phyloP scores from a whole-genome alignment of 352 stramenopile species.

The Pythium vanterpoolii region DNA sequence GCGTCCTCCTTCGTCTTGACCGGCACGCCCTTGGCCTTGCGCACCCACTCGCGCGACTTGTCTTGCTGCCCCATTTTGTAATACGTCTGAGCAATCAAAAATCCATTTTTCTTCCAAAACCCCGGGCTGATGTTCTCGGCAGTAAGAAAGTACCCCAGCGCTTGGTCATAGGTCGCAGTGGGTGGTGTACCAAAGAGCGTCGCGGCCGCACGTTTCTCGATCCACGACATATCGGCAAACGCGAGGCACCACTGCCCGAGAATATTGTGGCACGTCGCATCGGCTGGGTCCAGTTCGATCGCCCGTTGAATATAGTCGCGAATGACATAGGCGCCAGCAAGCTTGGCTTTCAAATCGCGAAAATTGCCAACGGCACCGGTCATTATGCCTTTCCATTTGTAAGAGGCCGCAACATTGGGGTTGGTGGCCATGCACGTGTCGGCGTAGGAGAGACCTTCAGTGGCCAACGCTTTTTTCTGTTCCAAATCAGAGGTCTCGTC shows the following conservation, averaged over 20 bases:
- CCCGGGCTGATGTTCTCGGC: slow-evolving; percentile 58
- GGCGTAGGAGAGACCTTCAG: slow-evolving; percentile 48
- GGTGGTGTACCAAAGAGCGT: slow-evolving; percentile 66
- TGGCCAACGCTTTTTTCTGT: slow-evolving; percentile 55
- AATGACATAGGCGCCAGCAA: slow-evolving; percentile 64
- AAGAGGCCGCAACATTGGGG: slow-evolving; percentile 43
- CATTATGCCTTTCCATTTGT: slow-evolving; percentile 81
- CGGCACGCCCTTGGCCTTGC: slow-evolving; percentile 41
- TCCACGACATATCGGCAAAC: slow-evolving; percentile 78
- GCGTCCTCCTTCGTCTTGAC: slow-evolving; percentile 64
- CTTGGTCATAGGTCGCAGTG: slow-evolving; percentile 62
- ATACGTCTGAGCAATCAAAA: slow-evolving; percentile 63
- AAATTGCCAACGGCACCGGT: slow-evolving; percentile 62
- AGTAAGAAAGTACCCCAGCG: slow-evolving; percentile 44
- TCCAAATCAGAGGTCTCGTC: slow-evolving; percentile 35
- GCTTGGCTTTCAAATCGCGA: slow-evolving; percentile 62
- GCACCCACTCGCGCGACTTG: slow-evolving; percentile 41
- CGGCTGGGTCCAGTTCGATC: slow-evolving; percentile 64
- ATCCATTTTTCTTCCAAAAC: slow-evolving; percentile 80
- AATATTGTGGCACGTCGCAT: slow-evolving; percentile 65
- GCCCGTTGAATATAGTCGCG: slow-evolving; percentile 60
- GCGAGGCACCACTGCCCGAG: slow-evolving; percentile 74
- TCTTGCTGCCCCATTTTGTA: slow-evolving; percentile 54
- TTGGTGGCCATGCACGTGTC: slow-evolving; percentile 51
- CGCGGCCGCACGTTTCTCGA: slow-evolving; percentile 62